Evolutionary conservation across 2,329 filamentous ascomycete genomes (phyloP), one percentile per base, ranked within the genome.

Genomic region (Venturia pyrina): DNA sequence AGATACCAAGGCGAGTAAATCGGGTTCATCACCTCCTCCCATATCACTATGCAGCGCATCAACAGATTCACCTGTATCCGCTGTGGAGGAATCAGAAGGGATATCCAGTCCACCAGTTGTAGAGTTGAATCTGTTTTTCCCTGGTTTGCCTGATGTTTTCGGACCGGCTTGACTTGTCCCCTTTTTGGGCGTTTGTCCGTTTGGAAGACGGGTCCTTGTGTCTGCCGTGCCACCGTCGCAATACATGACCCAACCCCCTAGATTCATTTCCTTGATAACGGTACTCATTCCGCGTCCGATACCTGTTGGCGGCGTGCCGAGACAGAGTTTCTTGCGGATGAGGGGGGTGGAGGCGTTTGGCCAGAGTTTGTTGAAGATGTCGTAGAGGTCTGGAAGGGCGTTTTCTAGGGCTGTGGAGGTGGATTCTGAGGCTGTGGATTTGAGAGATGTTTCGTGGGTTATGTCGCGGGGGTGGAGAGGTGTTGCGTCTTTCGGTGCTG

Each of bases 181-280:
- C 40, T 61, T 61, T 11, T 40, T 44, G 41, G 57, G 57, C n/a
- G 34, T 41, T 34, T 40, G 57, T 2, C 34, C 57, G 21, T 61
- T 34, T 11, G 57, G 57, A 5, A 44, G 21, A 17, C 21, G 3
- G n/a, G 57, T 44, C 10, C n/a, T 13, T 19, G 40, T 44, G 41
- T 44, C 40, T 8, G 57, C 57, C 40, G 41, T 24, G 4, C 41
- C 41, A 32, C 69, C 65, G 69, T 75, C 70, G 64, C 86, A 88
- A 67, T 81, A 84, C 73, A 85, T 75, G 4, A 86, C 82, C 85
- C 85, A 89, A 1, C 83, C 83, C 69, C 87, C 83, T 61, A 89
- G 75, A 61, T 83, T 74, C 81, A 87, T 84, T 70, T 83, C 84
- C 78, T 89, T 89, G 67, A 89, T 78, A 34, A 89, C 79, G 6